Percentiles rank a stretch among this genome's conserved stretches.
phyloP scores from a whole-genome alignment of 495 filamentous ascomycete species.

The Neurospora sp. region DNA sequence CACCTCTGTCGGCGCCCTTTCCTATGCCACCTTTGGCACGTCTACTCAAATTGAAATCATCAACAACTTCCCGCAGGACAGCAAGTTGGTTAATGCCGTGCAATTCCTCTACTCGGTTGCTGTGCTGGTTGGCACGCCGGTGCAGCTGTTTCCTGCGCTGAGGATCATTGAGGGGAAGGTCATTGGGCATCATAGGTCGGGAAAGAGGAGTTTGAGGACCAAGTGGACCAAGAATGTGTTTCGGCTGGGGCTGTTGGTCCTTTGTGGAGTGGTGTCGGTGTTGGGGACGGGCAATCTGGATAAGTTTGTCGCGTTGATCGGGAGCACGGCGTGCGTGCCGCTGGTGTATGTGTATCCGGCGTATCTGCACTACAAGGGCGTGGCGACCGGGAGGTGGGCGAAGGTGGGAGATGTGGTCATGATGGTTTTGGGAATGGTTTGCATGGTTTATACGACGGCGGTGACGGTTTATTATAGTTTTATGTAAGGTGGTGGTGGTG shows the following conservation, averaged over 20 bases:
- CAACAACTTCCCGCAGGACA: conserved; percentile 52
- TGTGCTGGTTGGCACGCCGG: conserved; percentile 50
- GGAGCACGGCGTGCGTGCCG: conserved; percentile 60
- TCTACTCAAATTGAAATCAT: conserved; percentile 52
- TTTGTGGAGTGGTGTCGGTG: conserved; percentile 43
- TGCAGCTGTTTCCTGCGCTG: conserved; percentile 55
- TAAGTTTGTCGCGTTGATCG: conserved; percentile 55
- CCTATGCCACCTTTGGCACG: conserved; percentile 54
- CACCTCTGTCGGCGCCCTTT: conserved; percentile 52
- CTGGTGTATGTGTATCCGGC: conserved; percentile 92
- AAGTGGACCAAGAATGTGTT: conserved; percentile 63
- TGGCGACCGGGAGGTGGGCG: conserved; percentile 37
- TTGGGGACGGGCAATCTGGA: conserved; percentile 51
- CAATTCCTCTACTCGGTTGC: conserved; percentile 58
- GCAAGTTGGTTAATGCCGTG: conserved; percentile 52
- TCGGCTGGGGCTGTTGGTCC: conserved; percentile 34
- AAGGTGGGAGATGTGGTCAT: conserved; percentile 44
- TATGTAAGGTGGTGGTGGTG: neutral
- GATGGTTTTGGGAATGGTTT: conserved; percentile 44
- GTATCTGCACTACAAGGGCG: conserved; percentile 48
- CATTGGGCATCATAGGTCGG: conserved; percentile 43
- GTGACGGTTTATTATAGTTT: conserved; percentile 43
- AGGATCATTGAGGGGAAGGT: conserved; percentile 49
- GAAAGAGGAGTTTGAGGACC: conserved; percentile 40
- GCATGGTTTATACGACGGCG: conserved; percentile 53